Base-by-base conservation (phyloP, 371 early-diverging fungal species). In the Rhizopus sp. region DNA sequence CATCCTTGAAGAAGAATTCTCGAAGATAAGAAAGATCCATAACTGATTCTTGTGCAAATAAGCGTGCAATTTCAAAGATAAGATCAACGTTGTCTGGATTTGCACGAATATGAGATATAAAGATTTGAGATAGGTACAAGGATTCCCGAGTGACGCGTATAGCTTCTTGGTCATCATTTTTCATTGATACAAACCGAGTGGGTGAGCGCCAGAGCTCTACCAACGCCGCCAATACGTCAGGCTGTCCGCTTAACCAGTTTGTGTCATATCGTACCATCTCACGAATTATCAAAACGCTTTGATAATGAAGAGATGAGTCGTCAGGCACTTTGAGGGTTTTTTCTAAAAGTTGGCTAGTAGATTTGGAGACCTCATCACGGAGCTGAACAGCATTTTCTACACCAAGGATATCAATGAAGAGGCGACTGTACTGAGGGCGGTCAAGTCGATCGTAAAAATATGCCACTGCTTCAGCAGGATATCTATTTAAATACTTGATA, bases 401-500 rank as follows among this genome's bases (percentile, higher is more conserved):
- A 12, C 75, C 69, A 30, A 96, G 55, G 5, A 95, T 61, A 38
- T 81, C 83, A 1, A 89, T 71, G 58, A 98, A 93, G 39, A 98
- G 64, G 2, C 83, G 78, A 60, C 83, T 70, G 58, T 74, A 70
- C 15, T 70, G 69, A 7, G 78, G 71, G 51, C 83, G 71, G 6
- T 78, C 69, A 10, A 97, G 60, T 10, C 84, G 82, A 38, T 92
- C 86, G 23, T 90, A 81, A 65, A 99, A 98, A 67, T 90, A 95
- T 2, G 84, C 86, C 5, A 93, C 78, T 0, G 97, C 77, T 44
- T 98, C 97, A 0, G 84, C 57, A 1, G 93, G 80, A 62, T 96
- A 95, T 5, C 92, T 81, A 57, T 93, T 94, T 50, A 98, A 59
- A 71, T 91, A 99, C 67, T 88, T 88, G 69, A 95, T 85, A 44